Percentiles rank a stretch among this genome's conserved stretches.
Conservation (phyloP, 164 flowering plant genomes). For the Euptelea pleiosperma region DNA sequence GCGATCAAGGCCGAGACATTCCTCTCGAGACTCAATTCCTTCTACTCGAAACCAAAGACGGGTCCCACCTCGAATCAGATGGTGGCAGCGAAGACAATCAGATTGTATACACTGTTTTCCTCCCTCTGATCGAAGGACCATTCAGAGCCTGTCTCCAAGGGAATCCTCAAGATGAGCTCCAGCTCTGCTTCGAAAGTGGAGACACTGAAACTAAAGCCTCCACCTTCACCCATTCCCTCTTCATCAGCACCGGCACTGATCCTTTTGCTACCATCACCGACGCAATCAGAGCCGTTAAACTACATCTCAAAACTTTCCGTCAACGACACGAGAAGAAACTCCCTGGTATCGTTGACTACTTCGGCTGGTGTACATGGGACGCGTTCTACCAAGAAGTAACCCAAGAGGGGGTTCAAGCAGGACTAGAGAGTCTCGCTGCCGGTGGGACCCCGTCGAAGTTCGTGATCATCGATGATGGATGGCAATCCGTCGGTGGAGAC, state of each 20-base stretch:
- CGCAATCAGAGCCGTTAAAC: slow-evolving; percentile 58
- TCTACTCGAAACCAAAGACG: slow-evolving; percentile 57
- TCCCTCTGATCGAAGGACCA: slow-evolving; percentile 79
- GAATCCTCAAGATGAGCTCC: slow-evolving; percentile 58
- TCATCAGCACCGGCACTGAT: slow-evolving; percentile 62
- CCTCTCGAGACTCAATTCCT: slow-evolving; percentile 92
- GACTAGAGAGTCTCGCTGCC: slow-evolving; percentile 52
- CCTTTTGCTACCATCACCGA: slow-evolving; percentile 64
- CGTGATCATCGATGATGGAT: slow-evolving; percentile 94
- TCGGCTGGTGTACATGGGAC: slow-evolving; percentile 99
- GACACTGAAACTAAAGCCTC: slow-evolving; percentile 56
- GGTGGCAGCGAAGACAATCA: slow-evolving; percentile 28
- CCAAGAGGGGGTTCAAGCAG: slow-evolving; percentile 85
- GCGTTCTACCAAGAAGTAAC: slow-evolving; percentile 93
- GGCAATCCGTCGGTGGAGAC: slow-evolving; percentile 80
- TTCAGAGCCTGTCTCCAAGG: slow-evolving; percentile 84
- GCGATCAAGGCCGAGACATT: slow-evolving; percentile 63
- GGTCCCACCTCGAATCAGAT: slow-evolving; percentile 41
- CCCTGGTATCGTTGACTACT: slow-evolving; percentile 75
- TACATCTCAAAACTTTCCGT: slow-evolving; percentile 67
- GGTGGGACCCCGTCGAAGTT: slow-evolving; percentile 83
- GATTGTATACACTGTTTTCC: slow-evolving; percentile 65
- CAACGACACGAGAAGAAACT: slow-evolving; percentile 76
- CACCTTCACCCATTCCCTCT: slow-evolving; percentile 58
- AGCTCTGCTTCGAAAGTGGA: slow-evolving; percentile 89